Conservation (phyloP, 805 yeast genomes). For the Starmerella davenportii region DNA sequence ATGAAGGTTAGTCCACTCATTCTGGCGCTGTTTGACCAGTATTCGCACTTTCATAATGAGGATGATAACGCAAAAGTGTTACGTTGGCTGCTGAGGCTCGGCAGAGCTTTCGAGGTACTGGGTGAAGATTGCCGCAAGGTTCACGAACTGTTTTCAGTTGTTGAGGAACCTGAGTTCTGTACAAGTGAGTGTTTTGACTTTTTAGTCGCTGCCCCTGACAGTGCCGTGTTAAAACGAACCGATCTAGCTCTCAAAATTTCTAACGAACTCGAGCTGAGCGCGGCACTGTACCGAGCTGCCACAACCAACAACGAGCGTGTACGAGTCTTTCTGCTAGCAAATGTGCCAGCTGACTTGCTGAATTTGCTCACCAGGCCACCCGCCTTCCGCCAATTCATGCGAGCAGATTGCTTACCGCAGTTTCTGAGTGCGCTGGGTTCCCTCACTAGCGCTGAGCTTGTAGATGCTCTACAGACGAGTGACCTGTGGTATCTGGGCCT, state of each 20-base stretch:
- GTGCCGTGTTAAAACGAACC: slow-evolving; percentile 5
- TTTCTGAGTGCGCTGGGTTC: slow-evolving; percentile 1
- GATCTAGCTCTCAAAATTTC: slow-evolving; percentile 16
- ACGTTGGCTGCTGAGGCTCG: slow-evolving; percentile 10
- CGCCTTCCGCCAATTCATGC: slow-evolving; percentile 7
- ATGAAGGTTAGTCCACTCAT: slow-evolving; percentile 36
- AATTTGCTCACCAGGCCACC: slow-evolving; percentile 4
- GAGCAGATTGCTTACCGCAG: background rate
- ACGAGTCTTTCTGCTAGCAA: slow-evolving; percentile 10
- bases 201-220: slow-evolving; percentile 11
- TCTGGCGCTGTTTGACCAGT: slow-evolving; percentile 44
- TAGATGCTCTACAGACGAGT: slow-evolving; percentile 2
- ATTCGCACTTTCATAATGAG: slow-evolving; percentile 3
- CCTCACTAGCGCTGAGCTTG: slow-evolving; percentile 3
- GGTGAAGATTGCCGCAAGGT: slow-evolving; percentile 13
- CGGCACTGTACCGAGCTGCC: slow-evolving; percentile 11
- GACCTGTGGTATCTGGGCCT: slow-evolving; percentile 14
- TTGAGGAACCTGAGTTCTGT: background rate
- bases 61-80: background rate
- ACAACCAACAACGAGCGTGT: slow-evolving; percentile 3
- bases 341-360: slow-evolving; percentile 12
- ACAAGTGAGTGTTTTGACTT: slow-evolving; percentile 16
- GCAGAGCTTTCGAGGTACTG: slow-evolving; percentile 10
- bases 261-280: slow-evolving; percentile 15
- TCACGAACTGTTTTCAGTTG: background rate